A percentile compares a stretch with the other conserved stretches of the same genome.
Conservation (phyloP, 371 early-diverging fungal genomes). For the Funneliformis caledonium region DNA sequence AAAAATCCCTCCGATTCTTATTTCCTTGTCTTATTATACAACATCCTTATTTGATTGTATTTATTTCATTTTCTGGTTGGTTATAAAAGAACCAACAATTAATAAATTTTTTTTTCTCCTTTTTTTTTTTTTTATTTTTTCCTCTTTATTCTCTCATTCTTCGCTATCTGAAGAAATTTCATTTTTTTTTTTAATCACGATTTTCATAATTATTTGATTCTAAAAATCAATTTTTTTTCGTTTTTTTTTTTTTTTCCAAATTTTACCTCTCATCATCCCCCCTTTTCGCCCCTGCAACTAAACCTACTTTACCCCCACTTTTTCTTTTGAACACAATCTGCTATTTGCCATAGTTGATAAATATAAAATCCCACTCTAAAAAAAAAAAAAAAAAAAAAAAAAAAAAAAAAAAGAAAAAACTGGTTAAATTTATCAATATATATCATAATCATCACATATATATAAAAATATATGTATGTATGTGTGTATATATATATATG, state of each 20-base stretch:
- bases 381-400: background rate
- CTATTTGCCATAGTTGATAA: background rate
- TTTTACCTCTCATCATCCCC: background rate
- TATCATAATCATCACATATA: constrained; percentile 2
- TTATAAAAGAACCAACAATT: too few relatives aligned
- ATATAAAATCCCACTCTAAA: background rate
- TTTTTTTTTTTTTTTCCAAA: constrained; percentile 1
- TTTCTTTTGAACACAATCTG: background rate
- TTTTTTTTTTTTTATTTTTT: too few relatives aligned
- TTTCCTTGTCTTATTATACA: too few relatives aligned
- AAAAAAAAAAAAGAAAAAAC: too few relatives aligned
- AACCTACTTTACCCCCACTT: constrained; percentile 3
- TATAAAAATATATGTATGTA: constrained; percentile 11
- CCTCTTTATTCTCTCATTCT: too few relatives aligned
- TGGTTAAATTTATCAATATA: background rate
- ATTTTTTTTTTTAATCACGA: background rate
- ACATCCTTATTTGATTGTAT: too few relatives aligned
- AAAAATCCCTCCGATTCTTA: too few relatives aligned
- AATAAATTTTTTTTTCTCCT: too few relatives aligned
- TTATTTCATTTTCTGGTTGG: too few relatives aligned
- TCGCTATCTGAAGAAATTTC: background rate
- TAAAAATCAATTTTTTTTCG: background rate
- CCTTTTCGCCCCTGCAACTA: background rate
- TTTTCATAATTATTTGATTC: background rate
- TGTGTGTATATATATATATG: background rate